Evolutionary conservation across 768 basidiomycete genomes (phyloP), one percentile per base, ranked within the genome.

Genomic region (Tricholoma hemisulphureum): DNA sequence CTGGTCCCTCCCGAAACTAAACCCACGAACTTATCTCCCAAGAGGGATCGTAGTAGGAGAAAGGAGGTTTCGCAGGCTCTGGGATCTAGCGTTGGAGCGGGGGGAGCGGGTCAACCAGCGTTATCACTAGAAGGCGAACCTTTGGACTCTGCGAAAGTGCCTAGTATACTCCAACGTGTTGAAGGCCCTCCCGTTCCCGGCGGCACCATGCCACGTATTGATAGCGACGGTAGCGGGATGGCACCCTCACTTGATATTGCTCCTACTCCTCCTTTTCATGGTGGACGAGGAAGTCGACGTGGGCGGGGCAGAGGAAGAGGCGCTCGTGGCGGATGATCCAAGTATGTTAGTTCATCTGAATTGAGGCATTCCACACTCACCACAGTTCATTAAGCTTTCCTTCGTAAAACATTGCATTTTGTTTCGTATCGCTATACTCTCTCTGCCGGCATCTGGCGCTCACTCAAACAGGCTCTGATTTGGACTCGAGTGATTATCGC

Each of bases 141-240:
- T 6, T 29, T 49, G 46, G 26, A 29, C n/a, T 28, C 50, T 9
- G 31, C 62, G 5, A 71, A 69, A 51, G 65, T 73, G 0, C 71
- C 72, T 1, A 67, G 64, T 16, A 74, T 76, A 24, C 55, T 75
- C 54, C 71, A 72, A 51, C 70, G 73, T 20, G 51, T 60, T 3
- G 70, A 71, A 48, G 61, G 41, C 3, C 57, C 63, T 9, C 57
- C 62, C 14, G 46, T 58, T 46, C 32, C 57, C 9, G 53, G 53
- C 23, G 53, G 48, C 20, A 60, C 57, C 24, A 56, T 39, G 11
- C 28, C 51, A 20, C 45, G 24, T 3, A 21, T 35, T 8, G 54
- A 39, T 6, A 39, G 14, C 37, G 41, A 41, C 9, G 31, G 31
- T 11, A 51, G 53, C 28, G 29, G 29, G 13, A 14, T 18, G 3